Conservation (phyloP, 2,329 filamentous ascomycete species). For the Leptodontidium sp. region DNA sequence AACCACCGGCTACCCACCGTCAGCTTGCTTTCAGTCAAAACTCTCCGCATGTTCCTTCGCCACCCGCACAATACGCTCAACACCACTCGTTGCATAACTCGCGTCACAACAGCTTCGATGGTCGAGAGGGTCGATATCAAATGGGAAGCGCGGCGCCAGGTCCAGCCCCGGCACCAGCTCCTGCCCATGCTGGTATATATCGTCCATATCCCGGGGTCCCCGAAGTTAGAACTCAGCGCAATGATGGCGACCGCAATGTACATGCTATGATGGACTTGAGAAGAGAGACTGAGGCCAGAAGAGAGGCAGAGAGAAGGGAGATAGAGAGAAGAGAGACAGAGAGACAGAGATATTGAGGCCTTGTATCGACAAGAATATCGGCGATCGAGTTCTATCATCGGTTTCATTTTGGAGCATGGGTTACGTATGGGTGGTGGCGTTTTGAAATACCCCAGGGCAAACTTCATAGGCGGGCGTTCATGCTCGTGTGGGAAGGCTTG, state of each 20-base stretch:
- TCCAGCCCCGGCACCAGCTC: slow-evolving; percentile 36
- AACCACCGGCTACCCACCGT: slow-evolving; percentile 39
- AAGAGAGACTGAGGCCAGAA: not conserved
- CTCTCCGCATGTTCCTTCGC: slow-evolving; percentile 40
- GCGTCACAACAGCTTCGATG: slow-evolving; percentile 45
- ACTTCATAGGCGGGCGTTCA: not conserved
- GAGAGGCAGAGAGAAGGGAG: slow-evolving; percentile 5
- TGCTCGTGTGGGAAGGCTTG: not conserved
- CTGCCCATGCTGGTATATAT: slow-evolving; percentile 38
- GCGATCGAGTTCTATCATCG: not conserved
- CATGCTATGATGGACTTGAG: slow-evolving; percentile 6
- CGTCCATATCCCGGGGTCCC: not conserved
- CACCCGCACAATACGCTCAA: slow-evolving; percentile 38
- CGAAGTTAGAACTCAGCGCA: not conserved
- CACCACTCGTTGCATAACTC: slow-evolving; percentile 42
- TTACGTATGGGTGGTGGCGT: slow-evolving; percentile 14
- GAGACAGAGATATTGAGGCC: not conserved
- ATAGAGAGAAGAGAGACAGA: slow-evolving; percentile 2
- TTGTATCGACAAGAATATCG: not conserved
- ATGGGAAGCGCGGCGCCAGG: slow-evolving; percentile 27
- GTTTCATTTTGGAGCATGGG: not conserved
- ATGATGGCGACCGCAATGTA: not conserved
- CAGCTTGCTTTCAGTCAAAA: slow-evolving; percentile 43
- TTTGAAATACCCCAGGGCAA: slow-evolving; percentile 15
- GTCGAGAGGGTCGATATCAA: slow-evolving; percentile 40